Percentiles rank a stretch among this genome's conserved stretches.
Conservation (phyloP, 495 filamentous ascomycete species). For the Penicillium arizonense region DNA sequence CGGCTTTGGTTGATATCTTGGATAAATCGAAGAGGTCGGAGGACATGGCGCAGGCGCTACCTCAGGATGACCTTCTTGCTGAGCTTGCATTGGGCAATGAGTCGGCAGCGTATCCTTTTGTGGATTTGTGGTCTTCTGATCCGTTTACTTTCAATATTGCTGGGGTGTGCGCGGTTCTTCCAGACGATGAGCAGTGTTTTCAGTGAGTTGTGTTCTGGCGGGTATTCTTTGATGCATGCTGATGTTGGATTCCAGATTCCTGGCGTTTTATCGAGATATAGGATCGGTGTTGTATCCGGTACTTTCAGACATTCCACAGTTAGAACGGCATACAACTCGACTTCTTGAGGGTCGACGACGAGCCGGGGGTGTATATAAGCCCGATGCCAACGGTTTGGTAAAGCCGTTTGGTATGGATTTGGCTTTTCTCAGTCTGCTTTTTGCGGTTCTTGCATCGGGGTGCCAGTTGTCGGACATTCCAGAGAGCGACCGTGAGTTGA, state of each 20-base stretch:
- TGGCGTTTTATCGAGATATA: conserved; percentile 72
- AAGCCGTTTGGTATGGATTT: conserved; percentile 46
- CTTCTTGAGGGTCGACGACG: conserved; percentile 64
- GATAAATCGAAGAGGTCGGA: conserved; percentile 38
- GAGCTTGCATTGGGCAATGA: conserved; percentile 81
- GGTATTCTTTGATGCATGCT: background rate
- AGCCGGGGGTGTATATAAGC: conserved; percentile 43
- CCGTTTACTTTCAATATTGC: conserved; percentile 69
- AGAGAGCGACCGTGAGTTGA: conserved; percentile 53
- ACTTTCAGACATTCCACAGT: conserved; percentile 63
- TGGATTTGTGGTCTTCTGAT: conserved; percentile 61
- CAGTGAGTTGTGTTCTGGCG: conserved; percentile 37
- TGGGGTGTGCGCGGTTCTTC: conserved; percentile 66
- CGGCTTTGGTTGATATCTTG: conserved; percentile 52
- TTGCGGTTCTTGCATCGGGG: conserved; percentile 77
- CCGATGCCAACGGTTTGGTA: conserved; percentile 35
- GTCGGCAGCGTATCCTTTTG: conserved; percentile 73
- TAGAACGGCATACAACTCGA: conserved; percentile 63
- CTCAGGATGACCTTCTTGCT: conserved; percentile 75
- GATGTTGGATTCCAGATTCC: conserved; percentile 47
- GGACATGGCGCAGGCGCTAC: conserved; percentile 51
- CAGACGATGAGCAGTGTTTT: conserved; percentile 59
- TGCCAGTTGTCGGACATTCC: conserved; percentile 73
- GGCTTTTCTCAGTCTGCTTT: conserved; percentile 50
- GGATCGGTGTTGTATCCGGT: conserved; percentile 79